phyloP scores from a whole-genome alignment of 202 grass and related monocot species.

The Brachypodium distachyon region DNA sequence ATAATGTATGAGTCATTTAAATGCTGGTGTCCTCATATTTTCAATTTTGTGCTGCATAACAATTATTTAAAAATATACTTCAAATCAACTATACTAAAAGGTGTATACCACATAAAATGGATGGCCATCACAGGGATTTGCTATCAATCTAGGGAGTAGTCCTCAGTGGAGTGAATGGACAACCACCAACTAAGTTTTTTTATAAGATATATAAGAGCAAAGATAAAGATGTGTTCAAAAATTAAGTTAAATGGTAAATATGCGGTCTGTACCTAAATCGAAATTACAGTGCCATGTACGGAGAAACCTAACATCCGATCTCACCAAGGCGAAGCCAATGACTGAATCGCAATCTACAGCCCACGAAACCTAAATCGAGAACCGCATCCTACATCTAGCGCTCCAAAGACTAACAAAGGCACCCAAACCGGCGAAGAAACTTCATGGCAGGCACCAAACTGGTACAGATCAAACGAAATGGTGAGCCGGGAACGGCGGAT shows the following conservation, averaged over 20 bases:
- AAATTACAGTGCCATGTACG: neutral
- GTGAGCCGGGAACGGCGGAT: neutral
- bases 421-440: neutral
- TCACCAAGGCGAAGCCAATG: neutral
- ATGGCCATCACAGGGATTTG: too few species aligned
- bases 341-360: neutral
- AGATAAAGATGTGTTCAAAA: neutral
- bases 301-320: neutral
- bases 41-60: too few species aligned
- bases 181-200: too few species aligned
- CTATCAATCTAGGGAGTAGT: too few species aligned
- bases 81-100: too few species aligned
- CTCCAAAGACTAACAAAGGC: neutral
- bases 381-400: neutral
- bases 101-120: too few species aligned
- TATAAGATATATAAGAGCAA: too few species aligned
- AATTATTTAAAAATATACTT: too few species aligned
- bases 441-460: neutral
- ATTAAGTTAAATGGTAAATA: conserved; percentile 9
- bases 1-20: too few species aligned
- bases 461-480: conserved; percentile 3
- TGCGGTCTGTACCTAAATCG: neutral
- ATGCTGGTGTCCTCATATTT: too few species aligned
- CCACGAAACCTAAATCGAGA: conserved; percentile 9
- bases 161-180: too few species aligned